A percentile compares a stretch with the other conserved stretches of the same genome.
Evolutionary conservation across 345 rosid genomes (phyloP).

Genomic region (Salix koriyanagi): DNA sequence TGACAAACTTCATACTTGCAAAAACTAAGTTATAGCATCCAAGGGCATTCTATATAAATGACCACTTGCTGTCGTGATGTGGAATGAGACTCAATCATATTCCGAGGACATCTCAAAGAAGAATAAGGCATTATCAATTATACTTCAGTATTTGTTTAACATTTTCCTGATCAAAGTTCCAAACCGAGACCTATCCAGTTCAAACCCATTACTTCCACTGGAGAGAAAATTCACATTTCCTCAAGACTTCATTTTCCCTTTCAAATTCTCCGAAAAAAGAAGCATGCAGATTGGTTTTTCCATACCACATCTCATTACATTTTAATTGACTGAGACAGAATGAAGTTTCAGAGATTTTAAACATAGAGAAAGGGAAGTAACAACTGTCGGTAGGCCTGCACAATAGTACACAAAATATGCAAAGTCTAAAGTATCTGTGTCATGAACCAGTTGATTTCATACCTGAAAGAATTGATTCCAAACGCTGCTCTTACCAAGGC

Average conservation of each 20-base stretch:
- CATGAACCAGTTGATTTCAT: slow-evolving; percentile 5
- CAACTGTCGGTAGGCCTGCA: neutral
- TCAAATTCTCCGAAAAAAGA: neutral
- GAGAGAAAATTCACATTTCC: neutral
- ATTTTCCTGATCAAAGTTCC: neutral
- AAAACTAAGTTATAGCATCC: neutral
- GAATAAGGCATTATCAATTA: neutral
- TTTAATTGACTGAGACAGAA: neutral
- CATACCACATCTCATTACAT: neutral
- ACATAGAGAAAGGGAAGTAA: too few relatives aligned
- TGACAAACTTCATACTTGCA: neutral
- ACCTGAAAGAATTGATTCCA: slow-evolving; percentile 98
- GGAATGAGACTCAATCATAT: neutral
- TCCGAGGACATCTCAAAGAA: neutral
- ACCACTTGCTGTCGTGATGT: neutral
- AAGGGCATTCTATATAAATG: neutral
- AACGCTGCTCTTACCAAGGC: slow-evolving; percentile 83
- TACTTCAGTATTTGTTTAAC: neutral
- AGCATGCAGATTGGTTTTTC: too few relatives aligned
- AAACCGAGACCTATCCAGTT: neutral
- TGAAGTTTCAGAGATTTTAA: too few relatives aligned
- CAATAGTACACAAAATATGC: neutral
- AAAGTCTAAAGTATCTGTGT: neutral
- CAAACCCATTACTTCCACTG: neutral
- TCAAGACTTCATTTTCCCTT: neutral